Percentiles rank a stretch among this genome's conserved stretches.
Conservation (phyloP, 768 basidiomycete species). For the Epithele typhae region DNA sequence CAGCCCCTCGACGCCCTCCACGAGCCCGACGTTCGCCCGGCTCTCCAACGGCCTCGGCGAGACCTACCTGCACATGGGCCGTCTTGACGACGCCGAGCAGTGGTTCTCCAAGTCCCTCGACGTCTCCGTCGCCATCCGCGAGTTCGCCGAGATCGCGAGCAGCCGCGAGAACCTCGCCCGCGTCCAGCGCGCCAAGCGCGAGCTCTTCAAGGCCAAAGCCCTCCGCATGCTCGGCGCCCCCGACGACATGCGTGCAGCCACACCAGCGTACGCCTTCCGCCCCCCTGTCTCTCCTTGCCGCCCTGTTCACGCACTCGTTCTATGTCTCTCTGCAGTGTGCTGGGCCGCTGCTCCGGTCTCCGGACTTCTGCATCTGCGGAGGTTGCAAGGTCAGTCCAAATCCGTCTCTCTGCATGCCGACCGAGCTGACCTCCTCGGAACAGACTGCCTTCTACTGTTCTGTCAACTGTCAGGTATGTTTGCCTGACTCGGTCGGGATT, state of each 20-base stretch:
- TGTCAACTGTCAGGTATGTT: constrained; percentile 9
- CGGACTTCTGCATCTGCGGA: constrained; percentile 11
- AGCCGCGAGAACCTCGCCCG: constrained; percentile 36
- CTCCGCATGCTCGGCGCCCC: constrained; percentile 26
- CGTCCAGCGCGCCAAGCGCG: constrained; percentile 31
- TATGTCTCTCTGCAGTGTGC: constrained; percentile 1
- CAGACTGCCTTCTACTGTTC: constrained; percentile 14
- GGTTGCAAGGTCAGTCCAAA: constrained; percentile 11
- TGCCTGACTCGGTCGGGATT: too few relatives aligned
- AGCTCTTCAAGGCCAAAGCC: constrained; percentile 28
- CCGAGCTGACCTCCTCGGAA: too few relatives aligned
- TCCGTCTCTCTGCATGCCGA: background rate
- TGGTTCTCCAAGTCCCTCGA: constrained; percentile 31
- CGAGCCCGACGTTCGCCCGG: constrained; percentile 20
- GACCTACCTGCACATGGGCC: constrained; percentile 31
- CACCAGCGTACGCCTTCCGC: constrained; percentile 14
- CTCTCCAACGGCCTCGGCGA: constrained; percentile 34
- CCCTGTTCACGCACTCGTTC: background rate
- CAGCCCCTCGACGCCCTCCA: constrained; percentile 18
- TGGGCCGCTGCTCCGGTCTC: constrained; percentile 2
- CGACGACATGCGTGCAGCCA: constrained; percentile 27
- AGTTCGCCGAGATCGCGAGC: constrained; percentile 21
- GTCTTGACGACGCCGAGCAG: constrained; percentile 34
- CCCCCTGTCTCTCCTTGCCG: too few relatives aligned
- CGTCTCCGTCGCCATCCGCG: constrained; percentile 25